These are phyloP conservation scores for Alternaria atra DNA, from an alignment of 2,329 filamentous ascomycete genomes.

Conservation along the genomic window DNA sequence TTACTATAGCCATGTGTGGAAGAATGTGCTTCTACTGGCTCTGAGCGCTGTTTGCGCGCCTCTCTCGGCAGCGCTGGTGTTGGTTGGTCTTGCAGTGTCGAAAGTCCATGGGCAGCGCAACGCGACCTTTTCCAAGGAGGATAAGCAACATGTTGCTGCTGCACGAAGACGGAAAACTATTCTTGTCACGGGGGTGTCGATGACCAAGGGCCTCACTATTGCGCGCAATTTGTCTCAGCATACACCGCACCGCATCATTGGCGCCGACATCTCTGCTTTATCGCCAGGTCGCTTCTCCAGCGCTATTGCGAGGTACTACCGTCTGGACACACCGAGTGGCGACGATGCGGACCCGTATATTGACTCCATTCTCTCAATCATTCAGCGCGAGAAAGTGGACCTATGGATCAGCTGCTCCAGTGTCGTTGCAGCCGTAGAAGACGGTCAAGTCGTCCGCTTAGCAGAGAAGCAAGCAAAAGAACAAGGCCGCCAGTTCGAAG, in stretches of 20 bases:
- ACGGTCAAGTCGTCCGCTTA: constrained; percentile 66
- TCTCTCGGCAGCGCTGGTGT: constrained; percentile 50
- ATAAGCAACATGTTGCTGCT: constrained; percentile 30
- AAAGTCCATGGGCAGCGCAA: constrained; percentile 19
- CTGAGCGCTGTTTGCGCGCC: constrained; percentile 59
- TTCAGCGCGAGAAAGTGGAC: constrained; percentile 68
- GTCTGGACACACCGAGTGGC: constrained; percentile 50
- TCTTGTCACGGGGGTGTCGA: constrained; percentile 76
- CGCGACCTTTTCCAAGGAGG: constrained; percentile 24
- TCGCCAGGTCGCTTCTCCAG: constrained; percentile 64
- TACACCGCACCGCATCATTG: constrained; percentile 74
- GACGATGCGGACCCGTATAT: constrained; percentile 62
- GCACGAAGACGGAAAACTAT: constrained; percentile 60
- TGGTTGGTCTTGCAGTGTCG: constrained; percentile 38
- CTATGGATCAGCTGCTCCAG: constrained; percentile 79
- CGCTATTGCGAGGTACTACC: constrained; percentile 65
- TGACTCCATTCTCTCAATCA: constrained; percentile 65
- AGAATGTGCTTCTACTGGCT: constrained; percentile 59
- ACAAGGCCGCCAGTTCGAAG: constrained; percentile 64
- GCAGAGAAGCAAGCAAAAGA: constrained; percentile 59
- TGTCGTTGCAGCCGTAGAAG: constrained; percentile 71
- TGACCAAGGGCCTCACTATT: constrained; percentile 73
- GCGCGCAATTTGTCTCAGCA: constrained; percentile 70
- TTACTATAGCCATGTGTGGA: constrained; percentile 55
- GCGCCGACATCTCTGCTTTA: constrained; percentile 66